phyloP scores from a whole-genome alignment of 73 alveolate genomes.

The Symbiodinium pilosum region DNA sequence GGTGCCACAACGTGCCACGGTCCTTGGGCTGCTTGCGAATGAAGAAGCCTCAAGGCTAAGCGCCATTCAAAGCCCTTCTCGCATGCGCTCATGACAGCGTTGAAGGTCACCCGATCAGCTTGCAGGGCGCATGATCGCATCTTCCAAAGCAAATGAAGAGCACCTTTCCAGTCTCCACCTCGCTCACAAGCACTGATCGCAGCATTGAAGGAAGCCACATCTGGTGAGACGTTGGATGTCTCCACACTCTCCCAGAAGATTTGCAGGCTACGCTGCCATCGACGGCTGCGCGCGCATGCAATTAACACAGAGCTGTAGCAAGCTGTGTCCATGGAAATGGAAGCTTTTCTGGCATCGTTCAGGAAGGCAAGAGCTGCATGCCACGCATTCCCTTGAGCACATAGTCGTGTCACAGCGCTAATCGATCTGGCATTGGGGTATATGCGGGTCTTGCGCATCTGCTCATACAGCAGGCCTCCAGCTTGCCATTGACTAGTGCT shows the following conservation, averaged over 20 bases:
- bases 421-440: conserved; percentile 14
- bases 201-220: conserved; percentile 48
- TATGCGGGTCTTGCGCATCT: not conserved
- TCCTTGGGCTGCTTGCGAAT: not conserved
- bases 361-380: not conserved
- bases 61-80: conserved; percentile 75
- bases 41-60: not conserved
- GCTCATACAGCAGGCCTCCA: not conserved
- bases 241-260: not conserved
- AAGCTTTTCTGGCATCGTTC: not conserved
- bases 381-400: conserved; percentile 79
- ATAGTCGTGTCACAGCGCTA: conserved; percentile 33
- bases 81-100: conserved; percentile 44
- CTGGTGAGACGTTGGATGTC: conserved; percentile 23
- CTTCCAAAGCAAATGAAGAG: conserved; percentile 11
- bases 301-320: conserved; percentile 36
- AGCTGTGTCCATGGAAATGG: not conserved
- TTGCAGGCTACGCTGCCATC: conserved; percentile 78
- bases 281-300: conserved; percentile 72
- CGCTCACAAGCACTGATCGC: conserved; percentile 78
- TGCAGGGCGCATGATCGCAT: not conserved
- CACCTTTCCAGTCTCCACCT: conserved; percentile 81
- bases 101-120: conserved; percentile 25
- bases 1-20: too few relatives aligned
- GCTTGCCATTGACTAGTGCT: conserved; percentile 52